Conservation (phyloP, 2,329 filamentous ascomycete genomes). For the Phialophora macrospora region DNA sequence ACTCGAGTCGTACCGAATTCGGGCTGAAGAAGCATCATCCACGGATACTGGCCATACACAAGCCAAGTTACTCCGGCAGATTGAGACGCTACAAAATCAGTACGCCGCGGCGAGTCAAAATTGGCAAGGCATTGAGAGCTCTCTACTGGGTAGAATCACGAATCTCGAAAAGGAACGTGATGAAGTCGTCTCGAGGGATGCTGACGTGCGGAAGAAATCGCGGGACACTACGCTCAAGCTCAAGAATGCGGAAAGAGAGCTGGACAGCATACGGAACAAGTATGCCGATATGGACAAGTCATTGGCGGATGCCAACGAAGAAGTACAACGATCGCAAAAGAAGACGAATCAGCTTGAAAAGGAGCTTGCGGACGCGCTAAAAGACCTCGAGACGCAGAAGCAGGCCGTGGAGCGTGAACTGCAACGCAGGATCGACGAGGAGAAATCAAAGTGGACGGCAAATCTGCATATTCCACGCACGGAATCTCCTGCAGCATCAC, state of each 20-base stretch:
- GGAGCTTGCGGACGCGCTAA: constrained; percentile 63
- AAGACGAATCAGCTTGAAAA: constrained; percentile 59
- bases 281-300: constrained; percentile 55
- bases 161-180: constrained; percentile 89
- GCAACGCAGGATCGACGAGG: constrained; percentile 66
- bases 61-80: constrained; percentile 86
- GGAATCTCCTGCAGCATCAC: constrained; percentile 50
- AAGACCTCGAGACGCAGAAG: constrained; percentile 64
- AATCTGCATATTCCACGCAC: constrained; percentile 47
- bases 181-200: constrained; percentile 80
- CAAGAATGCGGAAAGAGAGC: constrained; percentile 77
- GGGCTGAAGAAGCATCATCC: constrained; percentile 87
- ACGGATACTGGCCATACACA: constrained; percentile 80
- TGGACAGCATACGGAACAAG: constrained; percentile 66
- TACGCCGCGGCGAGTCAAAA: constrained; percentile 94
- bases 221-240: constrained; percentile 76
- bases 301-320: constrained; percentile 68
- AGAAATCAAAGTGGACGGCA: constrained; percentile 64
- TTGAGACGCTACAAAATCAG: constrained; percentile 94
- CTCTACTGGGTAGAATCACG: constrained; percentile 75
- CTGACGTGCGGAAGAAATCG: constrained; percentile 85
- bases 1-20: constrained; percentile 81
- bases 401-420: constrained; percentile 63
- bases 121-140: constrained; percentile 95
- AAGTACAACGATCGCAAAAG: constrained; percentile 55